Evolutionary conservation across 768 basidiomycete genomes (phyloP).

Genomic region (Collybiopsis luxurians): DNA sequence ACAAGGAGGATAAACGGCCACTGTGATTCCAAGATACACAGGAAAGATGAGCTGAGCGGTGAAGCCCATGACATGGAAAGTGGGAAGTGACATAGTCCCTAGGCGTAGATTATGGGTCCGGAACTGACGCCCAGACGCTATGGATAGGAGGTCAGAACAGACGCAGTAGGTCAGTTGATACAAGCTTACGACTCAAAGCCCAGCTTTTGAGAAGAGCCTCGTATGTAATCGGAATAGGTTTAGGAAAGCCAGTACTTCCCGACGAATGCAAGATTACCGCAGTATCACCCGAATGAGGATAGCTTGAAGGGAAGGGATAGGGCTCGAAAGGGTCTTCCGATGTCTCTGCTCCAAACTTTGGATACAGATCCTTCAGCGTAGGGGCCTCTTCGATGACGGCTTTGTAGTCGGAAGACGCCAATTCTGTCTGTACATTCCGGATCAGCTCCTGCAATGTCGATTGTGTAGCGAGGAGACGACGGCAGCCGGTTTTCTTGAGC

Average conservation of each 20-base stretch:
- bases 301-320: neutral
- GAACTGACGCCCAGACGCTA: no score
- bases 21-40: constrained; percentile 15
- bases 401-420: neutral
- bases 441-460: neutral
- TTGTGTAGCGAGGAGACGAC: constrained; percentile 32
- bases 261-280: constrained; percentile 34
- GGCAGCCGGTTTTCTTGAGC: constrained; percentile 34
- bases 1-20: constrained; percentile 25
- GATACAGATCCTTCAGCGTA: constrained; percentile 16
- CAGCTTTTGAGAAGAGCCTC: constrained; percentile 14
- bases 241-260: constrained; percentile 38
- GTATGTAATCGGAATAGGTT: constrained; percentile 29
- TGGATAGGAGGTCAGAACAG: no score
- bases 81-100: constrained; percentile 26
- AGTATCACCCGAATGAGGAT: constrained; percentile 15
- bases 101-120: constrained; percentile 8
- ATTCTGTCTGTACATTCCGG: neutral
- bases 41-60: constrained; percentile 23
- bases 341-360: constrained; percentile 21
- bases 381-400: constrained; percentile 3
- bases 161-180: neutral
- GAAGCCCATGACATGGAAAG: constrained; percentile 31
- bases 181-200: constrained; percentile 22
- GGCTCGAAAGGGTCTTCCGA: neutral